Percentiles rank a stretch among this genome's conserved stretches.
Evolutionary conservation across 495 filamentous ascomycete species (phyloP).

Genomic region (Bacidia gigantensis): DNA sequence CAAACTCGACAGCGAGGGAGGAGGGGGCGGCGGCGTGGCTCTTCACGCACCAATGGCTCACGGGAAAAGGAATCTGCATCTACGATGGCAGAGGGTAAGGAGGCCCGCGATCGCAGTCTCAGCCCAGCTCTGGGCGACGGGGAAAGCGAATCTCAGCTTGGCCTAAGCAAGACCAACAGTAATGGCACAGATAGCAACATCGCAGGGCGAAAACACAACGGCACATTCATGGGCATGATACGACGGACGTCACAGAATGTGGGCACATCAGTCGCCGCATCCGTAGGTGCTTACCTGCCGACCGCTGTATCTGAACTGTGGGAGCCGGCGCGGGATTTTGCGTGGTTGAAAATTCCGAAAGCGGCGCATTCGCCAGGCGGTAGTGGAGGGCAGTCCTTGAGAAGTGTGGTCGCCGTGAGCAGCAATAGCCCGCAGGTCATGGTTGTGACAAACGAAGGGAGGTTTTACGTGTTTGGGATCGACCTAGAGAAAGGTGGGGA

Average conservation of each 20-base stretch:
- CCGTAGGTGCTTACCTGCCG: slow-evolving; percentile 81
- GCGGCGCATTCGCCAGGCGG: slow-evolving; percentile 20
- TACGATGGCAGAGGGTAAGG: slow-evolving; percentile 22
- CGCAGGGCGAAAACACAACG: slow-evolving; percentile 38
- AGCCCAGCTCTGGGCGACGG: slow-evolving; percentile 18
- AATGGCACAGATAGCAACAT: slow-evolving; percentile 21
- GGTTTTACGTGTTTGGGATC: slow-evolving; percentile 87
- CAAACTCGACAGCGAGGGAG: slow-evolving; percentile 43
- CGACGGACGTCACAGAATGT: slow-evolving; percentile 95
- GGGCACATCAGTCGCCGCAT: slow-evolving; percentile 75
- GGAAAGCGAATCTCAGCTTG: slow-evolving; percentile 24
- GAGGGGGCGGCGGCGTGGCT: slow-evolving; percentile 7
- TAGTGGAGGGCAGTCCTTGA: slow-evolving; percentile 37
- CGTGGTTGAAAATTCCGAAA: slow-evolving; percentile 87
- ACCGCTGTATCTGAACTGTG: slow-evolving; percentile 90
- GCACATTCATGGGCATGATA: slow-evolving; percentile 74
- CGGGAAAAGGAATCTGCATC: slow-evolving; percentile 23
- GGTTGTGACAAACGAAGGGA: slow-evolving; percentile 92
- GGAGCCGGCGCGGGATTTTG: slow-evolving; percentile 92
- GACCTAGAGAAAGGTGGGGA: slow-evolving; percentile 95
- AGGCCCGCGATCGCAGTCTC: slow-evolving; percentile 29
- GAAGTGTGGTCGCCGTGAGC: slow-evolving; percentile 92
- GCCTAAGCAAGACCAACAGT: slow-evolving; percentile 21
- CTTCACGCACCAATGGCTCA: neutral
- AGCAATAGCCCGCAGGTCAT: slow-evolving; percentile 87